These are phyloP conservation scores for barrel medic (Medicago truncatula) DNA, from an alignment of 306 rosid genomes.

Conservation along the genomic window DNA sequence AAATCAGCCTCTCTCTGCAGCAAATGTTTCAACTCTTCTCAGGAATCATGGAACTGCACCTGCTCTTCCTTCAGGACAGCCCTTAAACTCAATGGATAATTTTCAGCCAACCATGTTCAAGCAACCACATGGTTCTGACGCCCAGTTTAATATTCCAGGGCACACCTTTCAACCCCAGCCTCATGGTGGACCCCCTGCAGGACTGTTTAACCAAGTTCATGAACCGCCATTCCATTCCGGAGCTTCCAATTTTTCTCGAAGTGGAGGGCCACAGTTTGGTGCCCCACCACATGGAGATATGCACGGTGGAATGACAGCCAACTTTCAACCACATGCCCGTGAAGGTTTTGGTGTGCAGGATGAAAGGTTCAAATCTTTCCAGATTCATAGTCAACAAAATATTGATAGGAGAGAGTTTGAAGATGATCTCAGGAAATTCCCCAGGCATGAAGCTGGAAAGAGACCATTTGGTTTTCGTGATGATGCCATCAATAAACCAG, in stretches of 20 bases:
- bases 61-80: constrained; percentile 36
- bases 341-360: constrained; percentile 68
- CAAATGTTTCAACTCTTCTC: constrained; percentile 49
- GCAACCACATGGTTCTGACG: constrained; percentile 37
- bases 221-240: constrained; percentile 57
- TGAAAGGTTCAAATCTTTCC: constrained; percentile 73
- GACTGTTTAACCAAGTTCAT: constrained; percentile 62
- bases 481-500: constrained; percentile 56
- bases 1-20: constrained; percentile 52
- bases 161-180: constrained; percentile 51
- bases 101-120: constrained; percentile 42
- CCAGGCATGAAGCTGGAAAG: constrained; percentile 67
- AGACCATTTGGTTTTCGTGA: constrained; percentile 60
- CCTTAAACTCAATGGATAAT: constrained; percentile 33
- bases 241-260: constrained; percentile 54
- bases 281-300: constrained; percentile 63
- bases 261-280: constrained; percentile 60
- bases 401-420: constrained; percentile 64
- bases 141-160: constrained; percentile 51
- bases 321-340: constrained; percentile 60
- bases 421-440: constrained; percentile 71
- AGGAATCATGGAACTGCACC: constrained; percentile 61
- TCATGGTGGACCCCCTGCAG: constrained; percentile 54
- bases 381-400: constrained; percentile 48
- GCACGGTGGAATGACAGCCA: constrained; percentile 54